Evolutionary conservation across 345 rosid genomes (phyloP).

Genomic region (Raphanus sativus): DNA sequence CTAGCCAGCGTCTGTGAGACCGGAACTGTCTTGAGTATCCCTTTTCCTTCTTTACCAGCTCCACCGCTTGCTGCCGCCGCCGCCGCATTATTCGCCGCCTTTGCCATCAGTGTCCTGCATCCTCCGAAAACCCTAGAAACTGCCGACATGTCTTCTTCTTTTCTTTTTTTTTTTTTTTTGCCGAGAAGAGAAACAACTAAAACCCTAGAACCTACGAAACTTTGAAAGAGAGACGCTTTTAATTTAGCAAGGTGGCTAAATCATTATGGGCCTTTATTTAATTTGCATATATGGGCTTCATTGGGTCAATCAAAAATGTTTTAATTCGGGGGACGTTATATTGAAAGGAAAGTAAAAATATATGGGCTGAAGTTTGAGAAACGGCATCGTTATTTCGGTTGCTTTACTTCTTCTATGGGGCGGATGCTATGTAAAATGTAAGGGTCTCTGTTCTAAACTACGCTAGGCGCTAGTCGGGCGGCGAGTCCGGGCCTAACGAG

Average conservation of each 20-base stretch:
- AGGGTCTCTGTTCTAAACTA: no score
- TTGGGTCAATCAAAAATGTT: neutral
- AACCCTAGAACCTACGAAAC: conserved; percentile 15
- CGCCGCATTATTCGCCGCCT: conserved; percentile 9
- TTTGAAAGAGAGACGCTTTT: neutral
- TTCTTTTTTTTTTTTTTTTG: neutral
- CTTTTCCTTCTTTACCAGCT: conserved; percentile 13
- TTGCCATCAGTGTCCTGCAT: conserved; percentile 34
- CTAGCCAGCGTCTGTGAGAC: conserved; percentile 31
- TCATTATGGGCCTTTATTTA: neutral
- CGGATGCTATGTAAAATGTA: no score
- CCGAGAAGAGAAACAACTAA: neutral
- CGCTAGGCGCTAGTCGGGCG: no score
- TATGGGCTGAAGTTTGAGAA: neutral
- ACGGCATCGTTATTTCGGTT: neutral
- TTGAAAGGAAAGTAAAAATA: neutral
- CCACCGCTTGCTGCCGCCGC: neutral
- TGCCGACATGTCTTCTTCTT: conserved; percentile 20
- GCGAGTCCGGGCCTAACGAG: no score
- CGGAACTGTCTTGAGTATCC: conserved; percentile 17
- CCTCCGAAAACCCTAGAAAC: conserved; percentile 39
- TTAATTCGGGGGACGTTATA: neutral
- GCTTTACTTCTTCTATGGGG: neutral
- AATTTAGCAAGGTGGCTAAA: neutral
- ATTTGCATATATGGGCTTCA: neutral